These are phyloP conservation scores for Geotrichum klebahnii DNA, from an alignment of 1,139 yeast genomes.

Conservation along the genomic window DNA sequence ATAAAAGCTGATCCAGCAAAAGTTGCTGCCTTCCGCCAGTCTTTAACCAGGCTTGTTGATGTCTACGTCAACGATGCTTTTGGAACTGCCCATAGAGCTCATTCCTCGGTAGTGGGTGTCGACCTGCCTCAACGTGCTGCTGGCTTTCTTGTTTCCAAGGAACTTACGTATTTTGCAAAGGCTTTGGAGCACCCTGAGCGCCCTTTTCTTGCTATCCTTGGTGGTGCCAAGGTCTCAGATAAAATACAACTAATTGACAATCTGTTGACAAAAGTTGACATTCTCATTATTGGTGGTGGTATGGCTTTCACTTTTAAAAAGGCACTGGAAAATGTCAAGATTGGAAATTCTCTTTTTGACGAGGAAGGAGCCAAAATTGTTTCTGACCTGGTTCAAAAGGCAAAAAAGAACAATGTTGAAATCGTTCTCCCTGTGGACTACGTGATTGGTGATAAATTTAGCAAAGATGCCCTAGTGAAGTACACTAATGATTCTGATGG, in stretches of 20 bases:
- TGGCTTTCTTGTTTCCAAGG: slow-evolving; percentile 95
- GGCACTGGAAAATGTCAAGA: slow-evolving; percentile 71
- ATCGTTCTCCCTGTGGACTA: slow-evolving; percentile 89
- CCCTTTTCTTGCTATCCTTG: slow-evolving; percentile 95
- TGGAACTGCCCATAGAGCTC: slow-evolving; percentile 99
- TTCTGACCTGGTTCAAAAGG: slow-evolving; percentile 82
- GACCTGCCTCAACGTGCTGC: slow-evolving; percentile 91
- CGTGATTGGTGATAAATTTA: slow-evolving; percentile 88
- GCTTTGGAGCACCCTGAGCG: slow-evolving; percentile 95
- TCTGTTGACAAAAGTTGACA: slow-evolving; percentile 88
- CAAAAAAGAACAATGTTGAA: slow-evolving; percentile 89
- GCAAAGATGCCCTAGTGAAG: slow-evolving; percentile 79
- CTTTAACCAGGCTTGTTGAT: slow-evolving; percentile 85
- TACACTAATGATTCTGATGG: slow-evolving; percentile 80
- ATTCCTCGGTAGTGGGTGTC: slow-evolving; percentile 95
- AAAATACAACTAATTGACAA: slow-evolving; percentile 96
- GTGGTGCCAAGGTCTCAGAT: slow-evolving; percentile 98
- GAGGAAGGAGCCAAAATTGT: slow-evolving; percentile 91
- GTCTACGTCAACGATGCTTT: slow-evolving; percentile 96
- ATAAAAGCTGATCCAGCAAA: slow-evolving; percentile 80
- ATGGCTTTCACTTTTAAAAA: slow-evolving; percentile 98
- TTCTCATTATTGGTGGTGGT: slow-evolving; percentile 95
- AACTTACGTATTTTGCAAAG: slow-evolving; percentile 91
- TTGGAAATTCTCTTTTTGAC: slow-evolving; percentile 87
- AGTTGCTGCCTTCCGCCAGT: slow-evolving; percentile 79